Conservation (phyloP, 495 filamentous ascomycete genomes). For the Collariella sp. region DNA sequence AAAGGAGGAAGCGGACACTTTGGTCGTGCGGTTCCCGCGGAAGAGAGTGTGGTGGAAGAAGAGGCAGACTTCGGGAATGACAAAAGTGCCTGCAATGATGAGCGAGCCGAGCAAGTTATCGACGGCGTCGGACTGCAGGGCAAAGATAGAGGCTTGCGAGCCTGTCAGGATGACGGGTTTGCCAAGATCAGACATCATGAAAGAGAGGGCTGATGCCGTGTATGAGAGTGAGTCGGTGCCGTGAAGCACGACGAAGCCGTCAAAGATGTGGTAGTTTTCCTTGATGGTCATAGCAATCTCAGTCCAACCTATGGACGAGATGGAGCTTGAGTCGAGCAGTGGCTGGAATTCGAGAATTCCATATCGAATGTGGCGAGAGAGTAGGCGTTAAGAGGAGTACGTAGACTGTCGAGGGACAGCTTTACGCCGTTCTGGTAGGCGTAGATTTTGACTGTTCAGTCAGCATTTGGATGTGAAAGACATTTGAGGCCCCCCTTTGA, state of each 20-base stretch:
- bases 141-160: constrained; percentile 85
- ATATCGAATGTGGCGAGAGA: constrained; percentile 72
- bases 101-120: constrained; percentile 89
- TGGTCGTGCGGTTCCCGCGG: constrained; percentile 82
- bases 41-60: constrained; percentile 95
- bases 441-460: constrained; percentile 25
- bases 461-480: constrained; percentile 3
- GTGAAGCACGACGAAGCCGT: constrained; percentile 93
- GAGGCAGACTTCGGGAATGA: constrained; percentile 90
- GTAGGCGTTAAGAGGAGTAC: constrained; percentile 76
- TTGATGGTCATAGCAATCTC: constrained; percentile 64
- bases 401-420: constrained; percentile 46
- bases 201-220: constrained; percentile 83
- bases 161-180: constrained; percentile 90
- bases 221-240: constrained; percentile 92
- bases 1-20: constrained; percentile 80
- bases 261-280: constrained; percentile 82
- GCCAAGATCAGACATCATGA: constrained; percentile 87
- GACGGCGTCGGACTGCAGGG: constrained; percentile 89
- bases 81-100: constrained; percentile 92
- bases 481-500: background rate
- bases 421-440: constrained; percentile 36
- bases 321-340: constrained; percentile 85
- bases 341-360: constrained; percentile 78
- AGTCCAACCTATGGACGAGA: constrained; percentile 83